These are phyloP conservation scores for Cyclocybe cylindracea DNA, from an alignment of 768 basidiomycete genomes.

Conservation along the genomic window DNA sequence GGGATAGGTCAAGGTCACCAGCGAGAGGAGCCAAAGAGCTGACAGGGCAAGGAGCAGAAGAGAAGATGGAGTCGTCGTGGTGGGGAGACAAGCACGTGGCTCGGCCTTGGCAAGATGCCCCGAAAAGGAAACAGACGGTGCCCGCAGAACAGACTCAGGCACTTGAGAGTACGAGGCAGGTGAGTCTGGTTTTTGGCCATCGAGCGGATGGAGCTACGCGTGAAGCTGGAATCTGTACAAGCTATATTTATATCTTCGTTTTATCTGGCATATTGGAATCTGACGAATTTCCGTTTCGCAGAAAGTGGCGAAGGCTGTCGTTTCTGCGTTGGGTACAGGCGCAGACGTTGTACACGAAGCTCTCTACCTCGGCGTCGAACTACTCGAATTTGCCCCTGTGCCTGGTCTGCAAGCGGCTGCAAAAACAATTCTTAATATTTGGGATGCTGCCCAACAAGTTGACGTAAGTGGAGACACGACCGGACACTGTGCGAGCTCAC, in stretches of 20 bases:
- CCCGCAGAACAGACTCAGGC: constrained; percentile 41
- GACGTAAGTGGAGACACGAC: constrained; percentile 46
- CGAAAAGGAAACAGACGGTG: constrained; percentile 32
- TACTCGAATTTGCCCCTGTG: constrained; percentile 53
- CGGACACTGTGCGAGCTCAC: background rate
- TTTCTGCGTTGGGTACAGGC: constrained; percentile 41
- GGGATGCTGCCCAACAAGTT: constrained; percentile 61
- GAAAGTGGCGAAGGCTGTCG: constrained; percentile 38
- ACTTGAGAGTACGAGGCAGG: constrained; percentile 36
- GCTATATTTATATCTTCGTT: background rate
- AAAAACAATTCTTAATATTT: constrained; percentile 55
- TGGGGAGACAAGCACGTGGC: constrained; percentile 26
- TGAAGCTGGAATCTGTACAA: background rate
- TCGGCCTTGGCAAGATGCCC: constrained; percentile 29
- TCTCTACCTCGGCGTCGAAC: constrained; percentile 39
- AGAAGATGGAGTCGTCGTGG: constrained; percentile 21
- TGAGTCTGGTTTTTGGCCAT: constrained; percentile 14
- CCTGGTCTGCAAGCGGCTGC: constrained; percentile 56
- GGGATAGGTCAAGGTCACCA: constrained; percentile 23
- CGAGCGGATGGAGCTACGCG: background rate
- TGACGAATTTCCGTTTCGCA: constrained; percentile 9
- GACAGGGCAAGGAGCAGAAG: constrained; percentile 8
- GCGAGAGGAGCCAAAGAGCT: constrained; percentile 5
- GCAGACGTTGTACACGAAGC: constrained; percentile 45
- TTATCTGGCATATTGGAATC: background rate